Evolutionary conservation across 139 green algal species (phyloP), one percentile per base, ranked within the genome.

Genomic region (Mesostigma viride): DNA sequence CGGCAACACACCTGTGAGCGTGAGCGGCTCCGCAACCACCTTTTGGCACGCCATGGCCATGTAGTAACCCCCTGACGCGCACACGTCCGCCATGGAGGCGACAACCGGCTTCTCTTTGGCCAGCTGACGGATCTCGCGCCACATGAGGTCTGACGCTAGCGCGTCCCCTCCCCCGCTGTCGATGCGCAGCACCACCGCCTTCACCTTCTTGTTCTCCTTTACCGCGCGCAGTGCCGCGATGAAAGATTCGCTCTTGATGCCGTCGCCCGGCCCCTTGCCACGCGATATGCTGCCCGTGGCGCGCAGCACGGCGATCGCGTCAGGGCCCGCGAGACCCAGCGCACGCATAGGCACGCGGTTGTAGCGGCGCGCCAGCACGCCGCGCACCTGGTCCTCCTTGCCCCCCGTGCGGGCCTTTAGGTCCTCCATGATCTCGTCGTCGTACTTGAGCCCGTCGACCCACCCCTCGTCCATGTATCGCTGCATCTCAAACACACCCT

Each of bases 31-130:
- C 22, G 91, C 91, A 22, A 97, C 84, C 26, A 97, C 89, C 74
- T 51, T 58, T 0, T 68, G 31, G 20, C 71, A 65, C 14, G 57
- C 88, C 91, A 97, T 96, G 40, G 81, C 71, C 78, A 97, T 89
- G 82, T 97, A 97, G 77, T 96, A 97, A 3, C 91, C 91, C 0
- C 89, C 91, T 31, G 76, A 89, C 6, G 91, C 91, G 8, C 92
- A 92, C 32, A 97, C 89, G 63, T 97, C 92, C 1, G 68, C 80
- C 91, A 97, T 97, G 63, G 67, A 87, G 8, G 90, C 91, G 24
- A 97, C 78, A 3, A 97, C 86, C 0, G 91, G 91, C 80, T 97
- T 97, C 72, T 85, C 51, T 46, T 62, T 56, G 57, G 46, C 40
- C 26, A 88, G 78, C 64, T 79, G 57, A 59, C 70, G 53, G 45